Evolutionary conservation across 2,329 filamentous ascomycete species (phyloP).

Genomic region (Aspergillus neotritici): DNA sequence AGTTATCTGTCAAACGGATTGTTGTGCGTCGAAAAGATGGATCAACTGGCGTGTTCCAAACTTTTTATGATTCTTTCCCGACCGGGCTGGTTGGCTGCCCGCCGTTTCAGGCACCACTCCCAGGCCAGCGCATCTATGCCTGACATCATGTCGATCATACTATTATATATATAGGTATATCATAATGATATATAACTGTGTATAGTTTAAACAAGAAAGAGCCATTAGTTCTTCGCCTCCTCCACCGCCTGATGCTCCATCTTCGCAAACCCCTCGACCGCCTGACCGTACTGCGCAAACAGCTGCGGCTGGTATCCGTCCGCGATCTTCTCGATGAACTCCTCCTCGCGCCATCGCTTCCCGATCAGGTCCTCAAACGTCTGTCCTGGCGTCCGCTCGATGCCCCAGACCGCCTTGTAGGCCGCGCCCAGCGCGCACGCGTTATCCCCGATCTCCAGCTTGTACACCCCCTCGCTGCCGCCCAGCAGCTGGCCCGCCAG

Average conservation of each 20-base stretch:
- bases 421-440: slow-evolving; percentile 90
- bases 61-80: too few relatives aligned
- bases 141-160: not conserved
- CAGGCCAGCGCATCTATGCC: not conserved
- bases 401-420: slow-evolving; percentile 93
- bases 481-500: slow-evolving; percentile 85
- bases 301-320: slow-evolving; percentile 69
- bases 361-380: slow-evolving; percentile 86
- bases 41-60: too few relatives aligned
- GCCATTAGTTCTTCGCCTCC: slow-evolving; percentile 17
- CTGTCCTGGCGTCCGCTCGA: slow-evolving; percentile 62
- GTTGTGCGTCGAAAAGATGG: slow-evolving; percentile 15
- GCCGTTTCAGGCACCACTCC: slow-evolving; percentile 9
- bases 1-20: slow-evolving; percentile 9
- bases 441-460: slow-evolving; percentile 89
- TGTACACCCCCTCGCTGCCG: slow-evolving; percentile 82
- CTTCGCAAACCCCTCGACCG: slow-evolving; percentile 68
- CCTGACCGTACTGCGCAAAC: slow-evolving; percentile 72
- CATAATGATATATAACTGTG: not conserved
- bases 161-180: not conserved
- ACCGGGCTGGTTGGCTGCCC: slow-evolving; percentile 5
- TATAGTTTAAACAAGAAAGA: not conserved
- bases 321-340: slow-evolving; percentile 75
- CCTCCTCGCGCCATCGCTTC: slow-evolving; percentile 75
- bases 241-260: slow-evolving; percentile 65